Conservation (phyloP, 768 basidiomycete genomes). For the Tubosaeta sp. region DNA sequence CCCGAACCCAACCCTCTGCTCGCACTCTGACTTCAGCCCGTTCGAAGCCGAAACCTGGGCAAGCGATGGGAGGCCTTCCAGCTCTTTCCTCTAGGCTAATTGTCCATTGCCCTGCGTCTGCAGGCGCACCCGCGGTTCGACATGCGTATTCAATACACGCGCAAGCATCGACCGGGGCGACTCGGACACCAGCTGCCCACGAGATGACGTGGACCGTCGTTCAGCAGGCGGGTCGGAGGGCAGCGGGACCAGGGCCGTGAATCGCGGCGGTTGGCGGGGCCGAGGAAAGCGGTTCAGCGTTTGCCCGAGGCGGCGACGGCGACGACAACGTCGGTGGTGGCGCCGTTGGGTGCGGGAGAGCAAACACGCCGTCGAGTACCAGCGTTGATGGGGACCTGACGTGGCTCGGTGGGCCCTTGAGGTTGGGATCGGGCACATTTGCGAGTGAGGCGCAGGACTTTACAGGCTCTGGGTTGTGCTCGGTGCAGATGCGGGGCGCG, state of each 20-base stretch:
- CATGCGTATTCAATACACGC: conserved; percentile 9
- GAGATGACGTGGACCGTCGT: background rate
- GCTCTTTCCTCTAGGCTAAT: too few species aligned
- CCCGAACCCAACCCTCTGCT: background rate
- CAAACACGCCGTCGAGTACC: conserved; percentile 21
- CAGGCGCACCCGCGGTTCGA: background rate
- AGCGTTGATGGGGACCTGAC: conserved; percentile 8
- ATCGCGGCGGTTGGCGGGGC: conserved; percentile 1
- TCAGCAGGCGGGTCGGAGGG: too few species aligned
- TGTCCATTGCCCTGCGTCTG: too few species aligned
- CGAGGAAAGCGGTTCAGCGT: background rate
- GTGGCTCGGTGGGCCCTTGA: background rate
- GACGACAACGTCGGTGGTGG: background rate
- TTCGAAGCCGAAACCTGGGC: conserved; percentile 4
- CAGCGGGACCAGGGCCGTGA: background rate
- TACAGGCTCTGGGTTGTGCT: background rate
- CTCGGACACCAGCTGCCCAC: background rate
- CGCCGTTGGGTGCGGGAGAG: conserved; percentile 4
- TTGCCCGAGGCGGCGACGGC: background rate
- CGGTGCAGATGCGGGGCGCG: background rate
- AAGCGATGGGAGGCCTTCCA: background rate
- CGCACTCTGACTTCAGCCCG: conserved; percentile 1
- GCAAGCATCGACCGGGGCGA: conserved; percentile 23
- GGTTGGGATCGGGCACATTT: background rate
- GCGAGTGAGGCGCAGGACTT: background rate